Percentiles rank a stretch among this genome's conserved stretches.
phyloP scores from a whole-genome alignment of 495 filamentous ascomycete genomes.

The Aspergillus wentii region DNA sequence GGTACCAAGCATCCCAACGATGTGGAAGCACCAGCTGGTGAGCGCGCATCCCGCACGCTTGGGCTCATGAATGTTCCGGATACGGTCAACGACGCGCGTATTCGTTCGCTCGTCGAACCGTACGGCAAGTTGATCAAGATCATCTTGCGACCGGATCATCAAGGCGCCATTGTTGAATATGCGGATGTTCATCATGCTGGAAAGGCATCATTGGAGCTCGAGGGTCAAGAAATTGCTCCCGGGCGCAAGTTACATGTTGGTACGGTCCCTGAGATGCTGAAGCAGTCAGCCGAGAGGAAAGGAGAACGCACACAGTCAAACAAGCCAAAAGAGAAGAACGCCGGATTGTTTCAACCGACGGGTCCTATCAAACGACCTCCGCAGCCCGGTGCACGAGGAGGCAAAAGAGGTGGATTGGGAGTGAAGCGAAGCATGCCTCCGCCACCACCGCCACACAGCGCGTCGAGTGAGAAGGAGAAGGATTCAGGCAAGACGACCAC shows the following conservation, averaged over 20 bases:
- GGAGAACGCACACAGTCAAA: slow-evolving; percentile 36
- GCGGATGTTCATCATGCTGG: slow-evolving; percentile 63
- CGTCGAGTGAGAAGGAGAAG: slow-evolving; percentile 28
- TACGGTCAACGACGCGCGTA: slow-evolving; percentile 59
- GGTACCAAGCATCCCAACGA: slow-evolving; percentile 16
- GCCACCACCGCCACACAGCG: slow-evolving; percentile 8
- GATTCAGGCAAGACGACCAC: slow-evolving; percentile 30
- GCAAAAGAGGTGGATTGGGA: slow-evolving; percentile 50
- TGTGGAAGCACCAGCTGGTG: slow-evolving; percentile 23
- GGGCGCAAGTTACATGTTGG: slow-evolving; percentile 66
- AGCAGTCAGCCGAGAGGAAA: slow-evolving; percentile 52
- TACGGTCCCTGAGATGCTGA: slow-evolving; percentile 62
- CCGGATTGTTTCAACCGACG: slow-evolving; percentile 43
- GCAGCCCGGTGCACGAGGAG: slow-evolving; percentile 42
- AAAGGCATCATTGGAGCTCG: slow-evolving; percentile 67
- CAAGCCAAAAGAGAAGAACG: slow-evolving; percentile 33
- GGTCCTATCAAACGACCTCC: slow-evolving; percentile 54
- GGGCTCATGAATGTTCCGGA: slow-evolving; percentile 59
- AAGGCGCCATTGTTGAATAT: slow-evolving; percentile 87
- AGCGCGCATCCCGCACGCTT: slow-evolving; percentile 48
- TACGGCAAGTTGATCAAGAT: slow-evolving; percentile 52
- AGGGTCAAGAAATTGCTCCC: slow-evolving; percentile 61
- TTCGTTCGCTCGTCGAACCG: slow-evolving; percentile 56
- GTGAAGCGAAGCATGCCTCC: slow-evolving; percentile 52
- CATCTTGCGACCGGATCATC: slow-evolving; percentile 62